Percentiles rank a stretch among this genome's conserved stretches.
These are phyloP conservation scores for Solanum neorickii DNA, from an alignment of 257 asterid genomes.

Conservation along the genomic window DNA sequence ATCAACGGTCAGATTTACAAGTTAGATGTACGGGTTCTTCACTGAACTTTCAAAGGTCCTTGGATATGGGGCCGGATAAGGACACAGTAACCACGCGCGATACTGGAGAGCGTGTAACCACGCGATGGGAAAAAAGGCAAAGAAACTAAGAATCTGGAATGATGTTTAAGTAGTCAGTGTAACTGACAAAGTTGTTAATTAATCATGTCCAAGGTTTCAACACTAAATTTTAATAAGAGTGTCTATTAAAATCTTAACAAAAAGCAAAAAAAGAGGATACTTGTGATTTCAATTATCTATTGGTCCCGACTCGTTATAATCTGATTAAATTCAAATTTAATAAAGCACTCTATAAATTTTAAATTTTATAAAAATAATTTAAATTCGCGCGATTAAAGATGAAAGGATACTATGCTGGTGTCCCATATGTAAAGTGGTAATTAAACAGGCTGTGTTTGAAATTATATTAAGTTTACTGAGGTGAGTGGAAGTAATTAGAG, in stretches of 20 bases:
- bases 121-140: neutral
- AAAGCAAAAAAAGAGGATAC: neutral
- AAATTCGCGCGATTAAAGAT: too few relatives aligned
- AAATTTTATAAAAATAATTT: too few relatives aligned
- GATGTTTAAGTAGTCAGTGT: slow-evolving; percentile 1
- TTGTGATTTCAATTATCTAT: neutral
- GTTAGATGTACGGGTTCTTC: slow-evolving; percentile 2
- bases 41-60: slow-evolving; percentile 11
- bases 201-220: slow-evolving; percentile 5
- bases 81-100: slow-evolving; percentile 26
- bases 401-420: neutral
- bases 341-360: too few relatives aligned
- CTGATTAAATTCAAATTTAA: too few relatives aligned
- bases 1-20: slow-evolving; percentile 9
- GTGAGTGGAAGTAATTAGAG: neutral
- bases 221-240: neutral
- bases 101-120: neutral
- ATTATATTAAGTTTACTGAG: neutral
- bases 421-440: neutral
- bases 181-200: slow-evolving; percentile 15
- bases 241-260: neutral
- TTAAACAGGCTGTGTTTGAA: neutral
- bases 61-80: neutral
- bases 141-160: slow-evolving; percentile 18
- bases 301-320: neutral